phyloP scores from a whole-genome alignment of 2,329 filamentous ascomycete genomes.

The Penicillium palitans region DNA sequence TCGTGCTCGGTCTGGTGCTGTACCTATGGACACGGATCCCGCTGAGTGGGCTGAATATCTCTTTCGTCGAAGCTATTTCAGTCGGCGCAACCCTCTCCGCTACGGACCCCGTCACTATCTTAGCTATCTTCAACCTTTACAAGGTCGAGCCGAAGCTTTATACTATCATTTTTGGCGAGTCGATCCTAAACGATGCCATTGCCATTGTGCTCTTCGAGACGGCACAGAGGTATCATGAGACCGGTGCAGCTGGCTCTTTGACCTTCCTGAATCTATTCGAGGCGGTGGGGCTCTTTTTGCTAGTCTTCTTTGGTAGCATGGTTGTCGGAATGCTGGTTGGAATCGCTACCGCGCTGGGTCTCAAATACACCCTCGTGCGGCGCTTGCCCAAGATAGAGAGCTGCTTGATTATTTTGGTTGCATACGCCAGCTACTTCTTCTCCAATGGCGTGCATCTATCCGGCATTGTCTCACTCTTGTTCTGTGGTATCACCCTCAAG shows the following conservation, averaged over 20 bases:
- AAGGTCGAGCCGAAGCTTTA: conserved; percentile 99
- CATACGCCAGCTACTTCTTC: conserved; percentile 97
- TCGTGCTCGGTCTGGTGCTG: conserved; percentile 87
- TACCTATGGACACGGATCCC: conserved; percentile 87
- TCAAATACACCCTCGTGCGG: conserved; percentile 93
- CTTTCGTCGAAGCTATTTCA: conserved; percentile 92
- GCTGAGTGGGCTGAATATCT: conserved; percentile 79
- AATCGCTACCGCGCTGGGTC: conserved; percentile 77
- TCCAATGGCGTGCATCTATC: conserved; percentile 95
- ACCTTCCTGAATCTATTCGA: conserved; percentile 83
- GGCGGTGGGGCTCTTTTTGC: conserved; percentile 88
- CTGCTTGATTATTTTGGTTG: conserved; percentile 87
- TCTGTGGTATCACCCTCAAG: conserved; percentile 97
- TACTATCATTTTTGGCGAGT: conserved; percentile 98
- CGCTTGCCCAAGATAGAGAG: conserved; percentile 96
- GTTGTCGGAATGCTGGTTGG: conserved; percentile 85
- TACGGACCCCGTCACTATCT: conserved; percentile 94
- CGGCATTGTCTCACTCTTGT: conserved; percentile 91
- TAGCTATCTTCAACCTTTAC: conserved; percentile 99
- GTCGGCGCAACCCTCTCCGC: conserved; percentile 95
- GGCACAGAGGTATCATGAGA: conserved; percentile 84
- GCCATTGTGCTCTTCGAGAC: conserved; percentile 99
- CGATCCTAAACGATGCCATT: conserved; percentile 96
- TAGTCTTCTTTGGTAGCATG: conserved; percentile 93
- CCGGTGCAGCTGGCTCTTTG: conserved; percentile 62